Evolutionary conservation across 2,329 filamentous ascomycete species (phyloP), one percentile per base, ranked within the genome.

Genomic region (Samsoniella hepiali): DNA sequence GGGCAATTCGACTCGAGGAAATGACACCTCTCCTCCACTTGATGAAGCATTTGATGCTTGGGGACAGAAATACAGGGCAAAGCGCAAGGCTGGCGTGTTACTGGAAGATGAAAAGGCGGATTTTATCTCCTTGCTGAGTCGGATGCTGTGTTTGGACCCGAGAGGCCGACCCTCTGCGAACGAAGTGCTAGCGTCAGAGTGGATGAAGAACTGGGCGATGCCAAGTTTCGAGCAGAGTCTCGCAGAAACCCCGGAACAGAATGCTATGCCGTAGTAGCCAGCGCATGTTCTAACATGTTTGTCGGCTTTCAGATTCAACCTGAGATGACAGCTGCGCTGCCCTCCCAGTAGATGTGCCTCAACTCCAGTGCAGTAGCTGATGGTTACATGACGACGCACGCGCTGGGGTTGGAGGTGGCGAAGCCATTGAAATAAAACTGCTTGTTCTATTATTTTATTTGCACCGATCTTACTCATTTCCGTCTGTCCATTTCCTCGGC

Each of bases 161-260:
- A 69, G 72, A 59, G 67, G 73, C 9, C 67, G 74, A 58, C 66
- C 67, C 27, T 71, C 71, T 22, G 69, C 67, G 22, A 65, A 72
- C 11, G 67, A 72, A 49, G 69, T 76, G 2, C 62, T 76, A 13
- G 57, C 58, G 59, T 76, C 72, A 0, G 69, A 74, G 34, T 76
- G 73, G 73, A 74, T 76, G 69, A 65, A 68, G 0, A 74, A 72
- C 44, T 76, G 73, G 73, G 71, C 65, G 45, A 59, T 40, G 45
- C 45, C 57, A 50, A 27, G 29, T 49, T 58, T 58, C n/a, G 31
- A 58, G 55, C 55, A 38, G 31, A 58, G 55, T 58, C 40, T 58
- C 29, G n/a, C 29, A 49, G 55, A 47, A 29, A 32, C 11, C 9
- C n/a, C 1, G 9, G 27, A 49, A 27, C 42, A 38, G 31, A 29